These are phyloP conservation scores for Pseudogymnoascus sp. DNA, from an alignment of 2,329 filamentous ascomycete genomes.

Conservation along the genomic window DNA sequence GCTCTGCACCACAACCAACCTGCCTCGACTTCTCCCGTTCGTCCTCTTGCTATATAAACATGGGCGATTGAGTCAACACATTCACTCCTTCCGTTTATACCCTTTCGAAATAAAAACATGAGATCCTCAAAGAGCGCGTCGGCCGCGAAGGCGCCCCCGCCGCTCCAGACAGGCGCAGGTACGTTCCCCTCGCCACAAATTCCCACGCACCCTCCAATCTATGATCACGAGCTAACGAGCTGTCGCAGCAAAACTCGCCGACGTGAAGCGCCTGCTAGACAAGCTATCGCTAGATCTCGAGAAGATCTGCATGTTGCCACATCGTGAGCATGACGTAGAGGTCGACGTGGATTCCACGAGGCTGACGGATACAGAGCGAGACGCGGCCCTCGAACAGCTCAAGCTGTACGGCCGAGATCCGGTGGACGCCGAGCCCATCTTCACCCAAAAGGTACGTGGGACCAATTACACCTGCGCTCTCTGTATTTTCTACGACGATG, in stretches of 20 bases:
- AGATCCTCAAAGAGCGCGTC: neutral
- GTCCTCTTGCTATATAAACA: neutral
- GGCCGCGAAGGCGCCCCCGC: neutral
- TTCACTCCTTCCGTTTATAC: neutral
- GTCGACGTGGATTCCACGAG: neutral
- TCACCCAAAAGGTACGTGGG: constrained; percentile 59
- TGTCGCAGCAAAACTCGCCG: constrained; percentile 52
- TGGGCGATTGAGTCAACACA: neutral
- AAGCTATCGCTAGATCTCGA: constrained; percentile 54
- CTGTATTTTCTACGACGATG: constrained; percentile 8
- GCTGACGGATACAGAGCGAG: constrained; percentile 44
- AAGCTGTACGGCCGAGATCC: constrained; percentile 72
- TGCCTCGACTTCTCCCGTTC: neutral
- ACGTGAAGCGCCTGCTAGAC: constrained; percentile 56
- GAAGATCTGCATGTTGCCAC: constrained; percentile 46
- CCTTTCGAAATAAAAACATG: neutral
- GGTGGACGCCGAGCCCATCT: constrained; percentile 69
- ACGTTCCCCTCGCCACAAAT: neutral
- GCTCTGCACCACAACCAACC: neutral
- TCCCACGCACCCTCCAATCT: neutral
- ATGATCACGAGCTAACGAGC: neutral
- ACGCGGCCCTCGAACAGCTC: constrained; percentile 54
- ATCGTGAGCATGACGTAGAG: constrained; percentile 40
- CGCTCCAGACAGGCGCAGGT: neutral
- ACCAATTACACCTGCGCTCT: constrained; percentile 13